Conservation (phyloP, 306 rosid species). For the Cucurbita moschata region DNA sequence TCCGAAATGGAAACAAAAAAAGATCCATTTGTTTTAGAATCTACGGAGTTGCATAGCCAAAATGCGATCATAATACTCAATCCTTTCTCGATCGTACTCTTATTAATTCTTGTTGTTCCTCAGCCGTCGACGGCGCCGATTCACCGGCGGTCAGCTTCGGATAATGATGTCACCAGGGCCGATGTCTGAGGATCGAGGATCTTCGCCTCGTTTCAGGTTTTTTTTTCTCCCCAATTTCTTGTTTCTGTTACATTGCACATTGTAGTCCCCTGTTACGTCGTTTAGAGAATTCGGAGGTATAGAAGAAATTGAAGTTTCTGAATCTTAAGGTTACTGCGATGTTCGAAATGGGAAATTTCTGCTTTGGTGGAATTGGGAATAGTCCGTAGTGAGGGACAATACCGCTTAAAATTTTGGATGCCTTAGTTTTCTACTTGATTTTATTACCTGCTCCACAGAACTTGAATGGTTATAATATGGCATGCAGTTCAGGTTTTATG, state of each 20-base stretch:
- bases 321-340: background rate
- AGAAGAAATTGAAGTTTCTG: too few relatives aligned
- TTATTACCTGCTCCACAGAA: background rate
- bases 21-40: too few relatives aligned
- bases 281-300: background rate
- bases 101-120: background rate
- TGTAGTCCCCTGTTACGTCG: background rate
- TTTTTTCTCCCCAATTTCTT: background rate
- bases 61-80: background rate
- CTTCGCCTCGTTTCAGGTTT: slow-evolving; percentile 62
- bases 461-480: background rate
- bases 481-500: background rate
- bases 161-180: slow-evolving; percentile 74
- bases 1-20: too few relatives aligned
- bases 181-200: slow-evolving; percentile 58
- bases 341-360: background rate
- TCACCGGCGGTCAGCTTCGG: background rate
- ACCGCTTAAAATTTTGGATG: background rate
- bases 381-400: background rate
- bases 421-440: background rate
- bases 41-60: background rate
- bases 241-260: background rate
- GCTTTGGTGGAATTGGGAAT: background rate
- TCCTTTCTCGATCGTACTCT: background rate
- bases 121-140: background rate